These are phyloP conservation scores for Dichomitus squalens DNA, from an alignment of 1,284 basidiomycete species.

Conservation along the genomic window DNA sequence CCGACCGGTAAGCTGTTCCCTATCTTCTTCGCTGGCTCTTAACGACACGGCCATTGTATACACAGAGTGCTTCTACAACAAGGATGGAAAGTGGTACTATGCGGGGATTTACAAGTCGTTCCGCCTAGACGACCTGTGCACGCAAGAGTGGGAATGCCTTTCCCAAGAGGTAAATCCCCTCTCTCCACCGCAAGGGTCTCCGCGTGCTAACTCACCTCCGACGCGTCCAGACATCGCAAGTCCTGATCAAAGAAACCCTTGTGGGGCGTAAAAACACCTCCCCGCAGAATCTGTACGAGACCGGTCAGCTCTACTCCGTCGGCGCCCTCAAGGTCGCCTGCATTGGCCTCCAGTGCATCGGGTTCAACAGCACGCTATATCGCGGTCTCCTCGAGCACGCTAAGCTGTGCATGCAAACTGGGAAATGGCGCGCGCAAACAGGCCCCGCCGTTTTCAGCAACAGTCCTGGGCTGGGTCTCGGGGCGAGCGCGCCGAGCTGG, in stretches of 20 bases:
- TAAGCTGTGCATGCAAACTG: conserved; percentile 44
- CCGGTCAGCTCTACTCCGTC: conserved; percentile 64
- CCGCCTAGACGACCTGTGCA: conserved; percentile 60
- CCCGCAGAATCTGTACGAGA: conserved; percentile 75
- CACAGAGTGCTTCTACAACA: conserved; percentile 78
- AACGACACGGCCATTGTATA: neutral
- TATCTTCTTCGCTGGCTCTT: neutral
- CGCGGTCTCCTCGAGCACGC: conserved; percentile 65
- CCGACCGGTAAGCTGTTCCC: conserved; percentile 52
- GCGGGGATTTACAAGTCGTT: conserved; percentile 74
- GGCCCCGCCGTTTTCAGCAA: neutral
- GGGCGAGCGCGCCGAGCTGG: neutral
- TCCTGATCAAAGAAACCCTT: conserved; percentile 70
- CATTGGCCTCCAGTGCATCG: conserved; percentile 71
- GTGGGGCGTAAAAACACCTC: conserved; percentile 70
- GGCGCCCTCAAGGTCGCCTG: conserved; percentile 74
- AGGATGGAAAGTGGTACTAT: conserved; percentile 78
- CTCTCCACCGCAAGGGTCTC: neutral
- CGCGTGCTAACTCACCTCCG: neutral
- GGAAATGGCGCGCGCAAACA: conserved; percentile 29
- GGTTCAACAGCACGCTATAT: conserved; percentile 66
- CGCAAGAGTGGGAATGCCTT: conserved; percentile 68
- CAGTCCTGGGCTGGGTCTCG: neutral
- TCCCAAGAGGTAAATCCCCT: conserved; percentile 54
- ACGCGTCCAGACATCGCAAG: conserved; percentile 55